Conservation (phyloP, 2,329 filamentous ascomycete genomes). For the Aspergillus sp. region DNA sequence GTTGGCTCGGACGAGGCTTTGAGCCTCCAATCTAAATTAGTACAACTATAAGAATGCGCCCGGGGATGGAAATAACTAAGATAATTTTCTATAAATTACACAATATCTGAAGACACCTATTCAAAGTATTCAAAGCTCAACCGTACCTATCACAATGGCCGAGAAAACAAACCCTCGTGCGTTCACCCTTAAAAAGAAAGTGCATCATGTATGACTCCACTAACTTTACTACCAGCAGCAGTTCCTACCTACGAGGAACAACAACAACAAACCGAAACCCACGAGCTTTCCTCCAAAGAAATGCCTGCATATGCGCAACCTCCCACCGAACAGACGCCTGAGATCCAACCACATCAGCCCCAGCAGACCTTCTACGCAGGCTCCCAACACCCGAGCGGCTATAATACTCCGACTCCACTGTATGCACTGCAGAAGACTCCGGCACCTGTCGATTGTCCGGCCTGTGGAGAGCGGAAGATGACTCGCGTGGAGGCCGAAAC, state of each 20-base stretch:
- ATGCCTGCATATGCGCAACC: background rate
- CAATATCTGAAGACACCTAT: background rate
- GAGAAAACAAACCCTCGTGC: background rate
- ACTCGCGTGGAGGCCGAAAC: slow-evolving; percentile 25
- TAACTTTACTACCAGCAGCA: background rate
- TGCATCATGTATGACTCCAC: background rate
- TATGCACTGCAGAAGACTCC: slow-evolving; percentile 34
- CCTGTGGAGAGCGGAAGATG: slow-evolving; percentile 45
- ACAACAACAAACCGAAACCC: background rate
- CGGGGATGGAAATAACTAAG: background rate
- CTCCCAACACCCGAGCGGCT: slow-evolving; percentile 23
- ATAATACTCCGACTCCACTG: slow-evolving; percentile 27
- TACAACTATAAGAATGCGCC: background rate
- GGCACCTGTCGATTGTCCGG: slow-evolving; percentile 52
- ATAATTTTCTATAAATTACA: too few species aligned
- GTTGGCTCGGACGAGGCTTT: background rate
- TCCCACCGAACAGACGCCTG: background rate
- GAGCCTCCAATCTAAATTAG: background rate
- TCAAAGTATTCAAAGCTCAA: background rate
- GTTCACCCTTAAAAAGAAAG: background rate
- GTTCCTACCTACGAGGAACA: background rate
- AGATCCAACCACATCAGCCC: background rate
- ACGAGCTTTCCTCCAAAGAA: background rate
- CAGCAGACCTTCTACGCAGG: slow-evolving; percentile 7
- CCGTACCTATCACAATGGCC: background rate